phyloP scores from a whole-genome alignment of 2,329 filamentous ascomycete species.

The Colletotrichum orchidophilum region DNA sequence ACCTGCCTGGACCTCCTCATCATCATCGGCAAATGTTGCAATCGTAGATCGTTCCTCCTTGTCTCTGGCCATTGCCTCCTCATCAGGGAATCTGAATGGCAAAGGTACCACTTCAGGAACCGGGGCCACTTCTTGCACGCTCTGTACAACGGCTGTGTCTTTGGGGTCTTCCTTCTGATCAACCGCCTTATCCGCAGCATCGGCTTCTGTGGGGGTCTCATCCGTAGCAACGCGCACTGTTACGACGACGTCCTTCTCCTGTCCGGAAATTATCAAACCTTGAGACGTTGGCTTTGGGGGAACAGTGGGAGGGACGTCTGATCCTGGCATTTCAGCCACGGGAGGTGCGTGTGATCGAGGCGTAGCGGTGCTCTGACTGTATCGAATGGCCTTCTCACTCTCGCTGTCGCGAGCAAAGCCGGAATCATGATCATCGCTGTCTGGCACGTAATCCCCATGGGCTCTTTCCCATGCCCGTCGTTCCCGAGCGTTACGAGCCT shows the following conservation, averaged over 20 bases:
- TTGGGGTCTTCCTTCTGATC: not conserved
- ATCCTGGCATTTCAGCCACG: slow-evolving; percentile 56
- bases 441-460: slow-evolving; percentile 67
- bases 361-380: slow-evolving; percentile 36
- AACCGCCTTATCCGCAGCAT: not conserved
- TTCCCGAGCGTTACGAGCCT: slow-evolving; percentile 69
- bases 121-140: slow-evolving; percentile 42
- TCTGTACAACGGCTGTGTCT: not conserved
- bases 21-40: slow-evolving; percentile 74
- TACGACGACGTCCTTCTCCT: slow-evolving; percentile 55
- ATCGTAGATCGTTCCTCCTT: slow-evolving; percentile 71
- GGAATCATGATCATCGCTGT: slow-evolving; percentile 55
- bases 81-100: slow-evolving; percentile 69
- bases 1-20: slow-evolving; percentile 47
- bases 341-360: slow-evolving; percentile 39
- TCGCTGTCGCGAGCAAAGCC: slow-evolving; percentile 57
- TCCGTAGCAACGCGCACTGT: slow-evolving; percentile 64
- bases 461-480: slow-evolving; percentile 78
- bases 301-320: slow-evolving; percentile 37
- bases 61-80: slow-evolving; percentile 47
- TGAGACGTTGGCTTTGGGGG: slow-evolving; percentile 43
- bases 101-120: slow-evolving; percentile 69
- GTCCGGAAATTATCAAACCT: slow-evolving; percentile 53
- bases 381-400: slow-evolving; percentile 53
- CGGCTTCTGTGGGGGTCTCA: slow-evolving; percentile 47